These are phyloP conservation scores for Botrytis sinoallii DNA, from an alignment of 2,329 filamentous ascomycete species.

Conservation along the genomic window DNA sequence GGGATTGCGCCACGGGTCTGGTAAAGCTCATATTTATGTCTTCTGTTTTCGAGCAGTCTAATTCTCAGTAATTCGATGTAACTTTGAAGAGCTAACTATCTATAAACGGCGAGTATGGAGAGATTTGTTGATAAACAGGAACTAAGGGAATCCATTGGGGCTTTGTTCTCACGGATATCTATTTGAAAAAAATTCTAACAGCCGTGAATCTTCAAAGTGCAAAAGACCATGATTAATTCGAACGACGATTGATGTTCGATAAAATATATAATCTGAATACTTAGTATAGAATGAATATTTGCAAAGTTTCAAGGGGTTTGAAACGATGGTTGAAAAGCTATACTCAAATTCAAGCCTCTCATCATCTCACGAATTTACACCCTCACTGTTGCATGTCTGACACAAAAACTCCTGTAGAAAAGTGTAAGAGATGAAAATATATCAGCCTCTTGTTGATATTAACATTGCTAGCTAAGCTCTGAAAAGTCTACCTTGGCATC, in stretches of 20 bases:
- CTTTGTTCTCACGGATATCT: background rate
- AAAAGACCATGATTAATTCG: no score
- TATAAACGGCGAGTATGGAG: accelerated
- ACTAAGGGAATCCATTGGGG: background rate
- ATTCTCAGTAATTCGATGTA: accelerated
- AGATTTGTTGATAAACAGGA: background rate
- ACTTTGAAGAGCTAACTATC: accelerated
- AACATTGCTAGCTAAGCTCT: background rate
- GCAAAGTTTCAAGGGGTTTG: accelerated
- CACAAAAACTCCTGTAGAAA: background rate
- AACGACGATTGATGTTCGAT: no score
- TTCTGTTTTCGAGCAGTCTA: background rate
- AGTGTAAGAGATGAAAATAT: background rate
- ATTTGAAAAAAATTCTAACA: background rate
- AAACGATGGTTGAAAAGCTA: background rate
- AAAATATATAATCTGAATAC: background rate
- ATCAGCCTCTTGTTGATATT: background rate
- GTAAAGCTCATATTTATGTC: background rate
- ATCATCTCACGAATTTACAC: background rate
- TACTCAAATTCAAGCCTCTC: background rate
- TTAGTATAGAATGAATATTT: background rate
- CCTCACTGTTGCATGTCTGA: background rate
- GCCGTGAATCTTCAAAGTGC: no score
- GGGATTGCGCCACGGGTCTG: background rate
- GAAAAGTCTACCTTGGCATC: background rate